These are phyloP conservation scores for Candida vaughaniae DNA, from an alignment of 805 yeast species.

Conservation along the genomic window DNA sequence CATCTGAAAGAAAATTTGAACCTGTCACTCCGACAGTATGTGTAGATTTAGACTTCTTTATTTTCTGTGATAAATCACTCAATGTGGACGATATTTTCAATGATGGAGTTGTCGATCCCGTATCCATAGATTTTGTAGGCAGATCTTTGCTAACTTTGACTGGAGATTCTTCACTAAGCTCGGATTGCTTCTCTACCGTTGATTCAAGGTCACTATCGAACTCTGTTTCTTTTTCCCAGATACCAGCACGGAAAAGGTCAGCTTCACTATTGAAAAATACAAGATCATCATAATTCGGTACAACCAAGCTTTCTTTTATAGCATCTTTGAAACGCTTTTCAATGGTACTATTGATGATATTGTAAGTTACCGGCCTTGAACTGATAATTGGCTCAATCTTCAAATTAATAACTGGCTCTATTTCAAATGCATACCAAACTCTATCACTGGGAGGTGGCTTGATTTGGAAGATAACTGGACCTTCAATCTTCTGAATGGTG, in stretches of 20 bases:
- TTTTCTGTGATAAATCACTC: slow-evolving; percentile 24
- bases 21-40: slow-evolving; percentile 23
- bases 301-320: slow-evolving; percentile 72
- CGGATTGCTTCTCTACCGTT: neutral
- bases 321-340: slow-evolving; percentile 78
- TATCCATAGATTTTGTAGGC: neutral
- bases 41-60: slow-evolving; percentile 24
- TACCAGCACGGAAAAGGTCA: slow-evolving; percentile 87
- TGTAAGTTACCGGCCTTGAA: slow-evolving; percentile 74
- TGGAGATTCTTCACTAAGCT: neutral
- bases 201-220: neutral
- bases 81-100: slow-evolving; percentile 21
- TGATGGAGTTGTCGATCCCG: slow-evolving; percentile 10
- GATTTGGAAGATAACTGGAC: slow-evolving; percentile 64
- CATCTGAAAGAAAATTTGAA: slow-evolving; percentile 26
- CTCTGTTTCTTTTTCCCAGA: slow-evolving; percentile 61
- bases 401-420: slow-evolving; percentile 73
- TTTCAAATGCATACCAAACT: slow-evolving; percentile 85
- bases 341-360: slow-evolving; percentile 75
- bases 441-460: slow-evolving; percentile 92
- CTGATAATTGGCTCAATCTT: slow-evolving; percentile 90
- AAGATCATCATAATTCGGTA: slow-evolving; percentile 88
- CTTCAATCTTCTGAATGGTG: slow-evolving; percentile 65
- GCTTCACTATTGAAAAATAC: slow-evolving; percentile 62
- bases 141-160: neutral